phyloP scores from a whole-genome alignment of 2,329 filamentous ascomycete species.

The Aspergillus udagawae region DNA sequence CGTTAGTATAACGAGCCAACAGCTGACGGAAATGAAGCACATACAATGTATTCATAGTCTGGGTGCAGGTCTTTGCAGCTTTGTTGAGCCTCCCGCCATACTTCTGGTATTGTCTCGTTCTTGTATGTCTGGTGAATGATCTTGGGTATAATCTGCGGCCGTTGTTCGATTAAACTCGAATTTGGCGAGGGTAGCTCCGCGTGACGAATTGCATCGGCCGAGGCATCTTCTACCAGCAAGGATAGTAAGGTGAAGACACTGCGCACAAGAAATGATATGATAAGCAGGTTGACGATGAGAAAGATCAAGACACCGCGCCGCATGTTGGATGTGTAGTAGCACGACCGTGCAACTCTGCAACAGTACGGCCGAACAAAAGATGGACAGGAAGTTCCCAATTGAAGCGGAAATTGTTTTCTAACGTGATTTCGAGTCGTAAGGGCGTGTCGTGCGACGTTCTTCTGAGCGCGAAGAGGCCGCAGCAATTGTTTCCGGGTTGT shows the following conservation, averaged over 20 bases:
- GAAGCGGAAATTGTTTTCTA: neutral
- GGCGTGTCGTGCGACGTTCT: constrained; percentile 4
- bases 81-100: constrained; percentile 63
- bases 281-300: constrained; percentile 59
- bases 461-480: neutral
- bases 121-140: constrained; percentile 76
- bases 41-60: constrained; percentile 69
- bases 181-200: constrained; percentile 64
- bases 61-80: constrained; percentile 65
- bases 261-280: constrained; percentile 62
- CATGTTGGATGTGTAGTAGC: constrained; percentile 43
- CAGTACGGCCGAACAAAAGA: neutral
- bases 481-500: neutral
- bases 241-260: constrained; percentile 68
- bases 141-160: constrained; percentile 64
- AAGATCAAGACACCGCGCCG: constrained; percentile 59
- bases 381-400: constrained; percentile 1
- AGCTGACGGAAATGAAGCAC: constrained; percentile 13
- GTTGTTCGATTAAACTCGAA: constrained; percentile 54
- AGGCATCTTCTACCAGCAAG: constrained; percentile 64
- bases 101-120: constrained; percentile 63
- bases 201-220: constrained; percentile 62
- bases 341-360: constrained; percentile 4
- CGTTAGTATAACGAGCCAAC: constrained; percentile 16
- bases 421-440: constrained; percentile 3